These are phyloP conservation scores for Maudiozyma bulderi DNA, from an alignment of 805 yeast genomes.

Conservation along the genomic window DNA sequence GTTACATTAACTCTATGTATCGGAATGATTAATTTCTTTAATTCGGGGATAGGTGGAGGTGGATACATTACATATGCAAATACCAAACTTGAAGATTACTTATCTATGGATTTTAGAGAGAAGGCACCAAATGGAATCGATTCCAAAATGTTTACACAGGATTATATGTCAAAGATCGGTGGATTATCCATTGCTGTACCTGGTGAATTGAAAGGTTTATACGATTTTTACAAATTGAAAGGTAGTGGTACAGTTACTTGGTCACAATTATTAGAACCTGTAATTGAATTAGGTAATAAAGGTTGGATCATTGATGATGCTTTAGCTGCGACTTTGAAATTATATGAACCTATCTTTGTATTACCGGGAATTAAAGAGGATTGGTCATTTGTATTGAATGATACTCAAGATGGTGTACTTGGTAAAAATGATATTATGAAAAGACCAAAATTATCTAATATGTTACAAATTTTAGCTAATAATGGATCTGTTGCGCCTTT, in stretches of 20 bases:
- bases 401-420: slow-evolving; percentile 28
- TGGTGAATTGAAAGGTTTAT: slow-evolving; percentile 83
- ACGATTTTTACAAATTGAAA: slow-evolving; percentile 46
- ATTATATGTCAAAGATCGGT: slow-evolving; percentile 50
- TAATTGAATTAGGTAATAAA: slow-evolving; percentile 47
- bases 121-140: slow-evolving; percentile 62
- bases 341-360: slow-evolving; percentile 29
- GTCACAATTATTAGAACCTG: slow-evolving; percentile 68
- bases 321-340: slow-evolving; percentile 35
- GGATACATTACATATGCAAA: slow-evolving; percentile 46
- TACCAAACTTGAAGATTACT: slow-evolving; percentile 28
- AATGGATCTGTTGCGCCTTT: slow-evolving; percentile 71
- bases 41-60: slow-evolving; percentile 92
- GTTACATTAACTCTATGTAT: slow-evolving; percentile 82
- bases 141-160: slow-evolving; percentile 51
- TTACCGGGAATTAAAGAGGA: slow-evolving; percentile 24
- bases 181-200: slow-evolving; percentile 88
- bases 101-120: slow-evolving; percentile 80
- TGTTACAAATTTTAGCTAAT: slow-evolving; percentile 58
- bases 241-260: slow-evolving; percentile 68
- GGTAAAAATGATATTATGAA: slow-evolving; percentile 49
- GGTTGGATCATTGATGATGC: slow-evolving; percentile 54
- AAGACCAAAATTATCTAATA: slow-evolving; percentile 55
- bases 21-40: slow-evolving; percentile 73
- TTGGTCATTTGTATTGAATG: slow-evolving; percentile 50